These are phyloP conservation scores for Orobanche coerulescens DNA, from an alignment of 257 asterid species.

Conservation along the genomic window DNA sequence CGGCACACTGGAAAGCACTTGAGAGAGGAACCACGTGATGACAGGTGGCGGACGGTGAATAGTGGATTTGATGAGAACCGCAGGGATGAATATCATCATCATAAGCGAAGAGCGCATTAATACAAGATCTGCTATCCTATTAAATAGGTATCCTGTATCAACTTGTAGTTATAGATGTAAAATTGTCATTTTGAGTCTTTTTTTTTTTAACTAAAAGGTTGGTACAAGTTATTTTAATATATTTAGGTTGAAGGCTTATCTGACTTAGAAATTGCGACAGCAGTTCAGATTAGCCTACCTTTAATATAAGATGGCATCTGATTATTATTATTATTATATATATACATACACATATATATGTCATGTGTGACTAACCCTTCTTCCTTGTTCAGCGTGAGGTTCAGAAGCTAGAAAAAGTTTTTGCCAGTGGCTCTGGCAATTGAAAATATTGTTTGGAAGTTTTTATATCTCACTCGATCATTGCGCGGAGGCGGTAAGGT, in stretches of 20 bases:
- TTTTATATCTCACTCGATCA: slow-evolving; percentile 35
- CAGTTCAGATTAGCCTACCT: slow-evolving; percentile 25
- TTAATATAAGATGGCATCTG: slow-evolving; percentile 20
- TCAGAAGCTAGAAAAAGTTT: slow-evolving; percentile 54
- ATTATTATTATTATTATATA: neutral
- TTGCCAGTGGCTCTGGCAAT: slow-evolving; percentile 52
- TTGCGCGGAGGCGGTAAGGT: slow-evolving; percentile 48
- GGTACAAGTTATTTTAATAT: slow-evolving; percentile 20
- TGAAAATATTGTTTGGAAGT: slow-evolving; percentile 39
- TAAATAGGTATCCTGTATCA: slow-evolving; percentile 42
- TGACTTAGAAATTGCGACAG: slow-evolving; percentile 33
- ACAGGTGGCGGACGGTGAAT: slow-evolving; percentile 24
- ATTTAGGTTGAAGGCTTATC: slow-evolving; percentile 34
- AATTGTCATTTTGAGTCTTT: slow-evolving; percentile 25
- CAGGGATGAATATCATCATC: slow-evolving; percentile 29
- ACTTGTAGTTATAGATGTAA: slow-evolving; percentile 30
- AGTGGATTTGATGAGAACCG: slow-evolving; percentile 20
- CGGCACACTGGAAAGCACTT: slow-evolving; percentile 25
- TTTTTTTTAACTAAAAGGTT: slow-evolving; percentile 16
- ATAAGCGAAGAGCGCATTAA: slow-evolving; percentile 39
- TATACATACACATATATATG: slow-evolving; percentile 15
- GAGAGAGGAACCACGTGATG: slow-evolving; percentile 27
- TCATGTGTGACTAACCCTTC: slow-evolving; percentile 39
- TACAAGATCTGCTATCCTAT: slow-evolving; percentile 27
- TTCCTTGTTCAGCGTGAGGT: slow-evolving; percentile 53